phyloP scores from a whole-genome alignment of 148 eudicot species.

The Heliosperma pusillum region DNA sequence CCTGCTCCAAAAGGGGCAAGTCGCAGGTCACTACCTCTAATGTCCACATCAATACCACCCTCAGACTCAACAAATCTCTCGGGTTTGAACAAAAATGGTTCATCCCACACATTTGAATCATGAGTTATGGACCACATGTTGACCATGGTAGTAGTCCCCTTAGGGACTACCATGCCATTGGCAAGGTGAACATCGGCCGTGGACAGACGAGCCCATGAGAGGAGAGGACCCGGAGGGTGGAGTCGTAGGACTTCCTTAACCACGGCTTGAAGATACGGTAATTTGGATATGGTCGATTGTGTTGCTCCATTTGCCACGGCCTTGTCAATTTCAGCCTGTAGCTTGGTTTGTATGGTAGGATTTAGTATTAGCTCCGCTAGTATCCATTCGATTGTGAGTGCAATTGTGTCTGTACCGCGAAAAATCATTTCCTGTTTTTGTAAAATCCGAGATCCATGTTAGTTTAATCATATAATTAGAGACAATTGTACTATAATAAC shows the following conservation, averaged over 20 bases:
- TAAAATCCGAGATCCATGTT: neutral
- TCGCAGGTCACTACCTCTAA: conserved; percentile 50
- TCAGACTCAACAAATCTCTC: conserved; percentile 41
- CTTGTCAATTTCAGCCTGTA: conserved; percentile 35
- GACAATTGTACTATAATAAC: too few species aligned
- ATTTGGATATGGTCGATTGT: conserved; percentile 33
- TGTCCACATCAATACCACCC: conserved; percentile 36
- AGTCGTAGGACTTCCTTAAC: conserved; percentile 55
- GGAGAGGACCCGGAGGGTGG: conserved; percentile 76
- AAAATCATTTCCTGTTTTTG: conserved; percentile 60
- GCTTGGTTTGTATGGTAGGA: conserved; percentile 43
- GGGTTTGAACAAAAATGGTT: conserved; percentile 42
- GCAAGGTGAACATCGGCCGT: conserved; percentile 51
- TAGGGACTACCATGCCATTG: conserved; percentile 61
- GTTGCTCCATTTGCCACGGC: conserved; percentile 22
- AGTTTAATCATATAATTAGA: too few species aligned
- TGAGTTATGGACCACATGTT: conserved; percentile 84
- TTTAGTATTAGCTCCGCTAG: conserved; percentile 54
- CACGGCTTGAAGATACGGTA: conserved; percentile 57
- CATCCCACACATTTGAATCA: conserved; percentile 44
- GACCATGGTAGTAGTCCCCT: conserved; percentile 69
- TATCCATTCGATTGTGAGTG: conserved; percentile 60
- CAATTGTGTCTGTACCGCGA: conserved; percentile 66
- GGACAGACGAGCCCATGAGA: conserved; percentile 64
- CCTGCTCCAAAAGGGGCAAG: conserved; percentile 77